Percentiles rank a stretch among this genome's conserved stretches.
These are phyloP conservation scores for Lizonia empirigonia DNA, from an alignment of 2,329 filamentous ascomycete species.

Conservation along the genomic window DNA sequence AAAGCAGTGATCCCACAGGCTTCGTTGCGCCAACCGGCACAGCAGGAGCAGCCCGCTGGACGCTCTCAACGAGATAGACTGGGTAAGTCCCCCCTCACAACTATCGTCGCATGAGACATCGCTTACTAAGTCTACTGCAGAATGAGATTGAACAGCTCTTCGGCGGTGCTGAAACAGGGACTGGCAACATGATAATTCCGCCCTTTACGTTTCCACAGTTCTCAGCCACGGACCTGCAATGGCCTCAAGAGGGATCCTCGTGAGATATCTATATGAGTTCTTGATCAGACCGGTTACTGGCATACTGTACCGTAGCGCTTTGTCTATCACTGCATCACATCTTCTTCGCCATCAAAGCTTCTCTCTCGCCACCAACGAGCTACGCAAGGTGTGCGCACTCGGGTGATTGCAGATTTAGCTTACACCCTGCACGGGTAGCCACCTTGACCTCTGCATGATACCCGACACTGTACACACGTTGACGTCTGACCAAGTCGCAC, in stretches of 20 bases:
- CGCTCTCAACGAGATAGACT: constrained; percentile 63
- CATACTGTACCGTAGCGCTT: too few relatives aligned
- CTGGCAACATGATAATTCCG: constrained; percentile 41
- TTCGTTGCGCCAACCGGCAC: background rate
- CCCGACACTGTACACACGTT: background rate
- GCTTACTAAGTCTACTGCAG: constrained; percentile 33
- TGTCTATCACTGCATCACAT: too few relatives aligned
- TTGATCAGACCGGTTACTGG: too few relatives aligned
- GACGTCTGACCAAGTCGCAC: constrained; percentile 3
- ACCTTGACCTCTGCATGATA: too few relatives aligned
- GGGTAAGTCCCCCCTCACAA: constrained; percentile 57
- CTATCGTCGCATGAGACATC: background rate
- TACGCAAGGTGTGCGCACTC: too few relatives aligned
- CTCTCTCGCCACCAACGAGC: too few relatives aligned
- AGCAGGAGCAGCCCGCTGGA: constrained; percentile 31
- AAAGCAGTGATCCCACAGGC: background rate
- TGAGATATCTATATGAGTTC: too few relatives aligned
- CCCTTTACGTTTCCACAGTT: constrained; percentile 45
- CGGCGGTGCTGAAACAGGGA: constrained; percentile 37
- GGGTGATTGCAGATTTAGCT: too few relatives aligned
- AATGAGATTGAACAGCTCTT: constrained; percentile 56
- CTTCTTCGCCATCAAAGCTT: too few relatives aligned
- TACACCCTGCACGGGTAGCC: background rate
- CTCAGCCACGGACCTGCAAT: constrained; percentile 31
- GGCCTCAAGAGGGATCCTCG: constrained; percentile 15